Evolutionary conservation across 1,139 yeast genomes (phyloP).

Genomic region (Candida dubliniensis): DNA sequence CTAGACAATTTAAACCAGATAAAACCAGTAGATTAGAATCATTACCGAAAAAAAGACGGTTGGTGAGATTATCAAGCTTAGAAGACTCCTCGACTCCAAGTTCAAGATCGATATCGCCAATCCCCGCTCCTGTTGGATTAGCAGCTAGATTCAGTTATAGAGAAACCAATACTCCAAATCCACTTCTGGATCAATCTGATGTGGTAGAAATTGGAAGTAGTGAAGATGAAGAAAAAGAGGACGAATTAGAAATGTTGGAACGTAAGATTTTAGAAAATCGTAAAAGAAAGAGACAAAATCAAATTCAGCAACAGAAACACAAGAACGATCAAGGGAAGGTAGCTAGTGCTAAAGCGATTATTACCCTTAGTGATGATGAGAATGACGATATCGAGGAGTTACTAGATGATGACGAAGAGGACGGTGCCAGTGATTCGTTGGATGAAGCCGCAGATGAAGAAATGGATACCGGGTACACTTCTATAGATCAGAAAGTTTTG

Average conservation of each 20-base stretch:
- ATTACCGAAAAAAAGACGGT: slow-evolving; percentile 31
- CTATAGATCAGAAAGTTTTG: slow-evolving; percentile 63
- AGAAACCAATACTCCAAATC: slow-evolving; percentile 11
- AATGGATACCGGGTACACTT: slow-evolving; percentile 43
- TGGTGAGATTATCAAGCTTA: slow-evolving; percentile 35
- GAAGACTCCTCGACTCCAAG: slow-evolving; percentile 14
- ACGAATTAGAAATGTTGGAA: slow-evolving; percentile 42
- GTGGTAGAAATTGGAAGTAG: not conserved
- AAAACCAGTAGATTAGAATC: slow-evolving; percentile 19
- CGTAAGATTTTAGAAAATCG: slow-evolving; percentile 38
- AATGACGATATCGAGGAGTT: slow-evolving; percentile 20
- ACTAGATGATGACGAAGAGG: slow-evolving; percentile 43
- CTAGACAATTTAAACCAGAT: slow-evolving; percentile 24
- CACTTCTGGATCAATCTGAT: not conserved
- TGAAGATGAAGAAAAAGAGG: slow-evolving; percentile 22
- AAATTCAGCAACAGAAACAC: slow-evolving; percentile 10
- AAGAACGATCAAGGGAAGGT: not conserved
- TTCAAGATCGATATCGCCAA: slow-evolving; percentile 14
- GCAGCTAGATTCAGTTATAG: slow-evolving; percentile 16
- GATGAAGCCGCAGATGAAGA: slow-evolving; percentile 41
- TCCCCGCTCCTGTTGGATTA: slow-evolving; percentile 14
- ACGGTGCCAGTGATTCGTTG: slow-evolving; percentile 39
- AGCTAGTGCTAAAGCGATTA: not conserved
- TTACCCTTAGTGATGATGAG: slow-evolving; percentile 40
- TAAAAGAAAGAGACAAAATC: slow-evolving; percentile 19